Evolutionary conservation across 371 early-diverging fungal species (phyloP).

Genomic region (Pancytospora epiphaga): DNA sequence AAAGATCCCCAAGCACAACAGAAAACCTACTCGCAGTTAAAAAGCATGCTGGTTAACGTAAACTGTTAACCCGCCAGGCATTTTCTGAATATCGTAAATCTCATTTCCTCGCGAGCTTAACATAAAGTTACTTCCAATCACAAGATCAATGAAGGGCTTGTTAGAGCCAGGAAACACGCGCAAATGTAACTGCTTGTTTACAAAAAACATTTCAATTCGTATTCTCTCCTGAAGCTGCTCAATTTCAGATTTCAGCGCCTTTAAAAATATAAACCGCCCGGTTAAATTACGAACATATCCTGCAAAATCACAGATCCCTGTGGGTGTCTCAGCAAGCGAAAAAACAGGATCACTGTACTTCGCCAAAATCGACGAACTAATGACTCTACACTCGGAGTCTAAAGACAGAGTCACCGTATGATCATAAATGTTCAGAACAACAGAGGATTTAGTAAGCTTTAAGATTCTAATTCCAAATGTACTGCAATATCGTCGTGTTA

Average conservation of each 20-base stretch:
- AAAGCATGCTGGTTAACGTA: too few relatives aligned
- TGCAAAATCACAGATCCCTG: not conserved
- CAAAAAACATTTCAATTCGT: not conserved
- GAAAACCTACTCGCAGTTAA: too few relatives aligned
- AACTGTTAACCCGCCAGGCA: too few relatives aligned
- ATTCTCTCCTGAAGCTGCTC: not conserved
- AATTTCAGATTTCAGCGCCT: not conserved
- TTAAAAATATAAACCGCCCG: not conserved
- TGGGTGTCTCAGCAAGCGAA: not conserved
- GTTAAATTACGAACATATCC: not conserved
- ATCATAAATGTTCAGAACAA: constrained; percentile 1
- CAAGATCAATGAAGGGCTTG: not conserved
- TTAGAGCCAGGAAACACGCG: not conserved
- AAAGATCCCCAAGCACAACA: too few relatives aligned
- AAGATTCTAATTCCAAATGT: constrained; percentile 9
- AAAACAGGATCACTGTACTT: not conserved
- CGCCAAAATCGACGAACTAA: not conserved
- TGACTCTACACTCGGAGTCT: not conserved
- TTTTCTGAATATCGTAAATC: too few relatives aligned
- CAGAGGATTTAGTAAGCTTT: not conserved
- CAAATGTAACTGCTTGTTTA: not conserved
- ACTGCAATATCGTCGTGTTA: not conserved
- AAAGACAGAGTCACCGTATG: not conserved
- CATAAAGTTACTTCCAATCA: not conserved
- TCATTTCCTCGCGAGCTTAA: too few relatives aligned